Evolutionary conservation across 192 early-diverging fungal genomes (phyloP).

Genomic region (Chytriomyces confervae): DNA sequence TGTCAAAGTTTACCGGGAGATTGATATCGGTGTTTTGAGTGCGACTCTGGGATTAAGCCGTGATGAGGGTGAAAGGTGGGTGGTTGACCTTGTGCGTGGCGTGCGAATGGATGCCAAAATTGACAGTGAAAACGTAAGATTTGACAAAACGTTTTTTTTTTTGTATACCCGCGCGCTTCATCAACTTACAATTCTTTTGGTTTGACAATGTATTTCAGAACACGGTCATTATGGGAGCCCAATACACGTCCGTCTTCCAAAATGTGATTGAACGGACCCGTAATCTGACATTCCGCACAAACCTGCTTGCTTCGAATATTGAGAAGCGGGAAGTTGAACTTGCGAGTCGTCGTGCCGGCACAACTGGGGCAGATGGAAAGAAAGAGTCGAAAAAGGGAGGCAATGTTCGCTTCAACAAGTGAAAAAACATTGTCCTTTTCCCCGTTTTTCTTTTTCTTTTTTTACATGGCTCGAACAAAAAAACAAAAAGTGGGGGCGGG

Average conservation of each 20-base stretch:
- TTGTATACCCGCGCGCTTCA: neutral
- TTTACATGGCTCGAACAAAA: neutral
- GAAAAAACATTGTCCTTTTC: neutral
- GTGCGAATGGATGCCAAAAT: conserved; percentile 97
- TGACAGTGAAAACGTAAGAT: conserved; percentile 76
- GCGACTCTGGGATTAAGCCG: conserved; percentile 83
- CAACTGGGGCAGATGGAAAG: neutral
- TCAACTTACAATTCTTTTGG: neutral
- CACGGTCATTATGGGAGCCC: conserved; percentile 92
- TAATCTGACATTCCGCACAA: conserved; percentile 88
- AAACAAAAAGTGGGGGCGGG: neutral
- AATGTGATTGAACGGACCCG: conserved; percentile 96
- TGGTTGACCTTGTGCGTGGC: conserved; percentile 94
- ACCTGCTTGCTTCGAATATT: conserved; percentile 84
- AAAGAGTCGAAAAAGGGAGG: neutral
- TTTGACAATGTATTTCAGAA: conserved; percentile 51
- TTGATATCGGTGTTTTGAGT: conserved; percentile 86
- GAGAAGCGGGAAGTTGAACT: conserved; percentile 82
- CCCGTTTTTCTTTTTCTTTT: neutral
- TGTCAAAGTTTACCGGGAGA: conserved; percentile 96
- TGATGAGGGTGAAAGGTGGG: conserved; percentile 96
- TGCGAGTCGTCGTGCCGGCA: conserved; percentile 33
- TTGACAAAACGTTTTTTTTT: neutral
- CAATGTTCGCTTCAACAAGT: conserved; percentile 2
- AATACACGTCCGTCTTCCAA: conserved; percentile 86